A percentile compares a stretch with the other conserved stretches of the same genome.
Evolutionary conservation across 805 yeast species (phyloP).

Genomic region (Kuraishia capsulata): DNA sequence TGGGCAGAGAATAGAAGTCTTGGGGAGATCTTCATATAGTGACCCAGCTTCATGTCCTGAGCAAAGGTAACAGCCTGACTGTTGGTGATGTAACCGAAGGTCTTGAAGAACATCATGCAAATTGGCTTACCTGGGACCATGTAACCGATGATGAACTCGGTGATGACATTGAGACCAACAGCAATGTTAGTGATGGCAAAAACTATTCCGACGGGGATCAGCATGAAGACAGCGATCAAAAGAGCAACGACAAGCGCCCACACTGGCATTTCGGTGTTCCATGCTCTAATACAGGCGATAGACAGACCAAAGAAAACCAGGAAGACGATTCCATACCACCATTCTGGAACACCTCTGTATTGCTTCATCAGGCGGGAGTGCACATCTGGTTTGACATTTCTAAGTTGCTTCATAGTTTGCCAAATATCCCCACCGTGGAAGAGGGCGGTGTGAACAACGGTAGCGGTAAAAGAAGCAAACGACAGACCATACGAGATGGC

Average conservation of each 20-base stretch:
- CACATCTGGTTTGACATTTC: slow-evolving; percentile 2
- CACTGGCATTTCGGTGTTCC: slow-evolving; percentile 47
- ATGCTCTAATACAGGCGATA: slow-evolving; percentile 27
- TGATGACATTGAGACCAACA: slow-evolving; percentile 52
- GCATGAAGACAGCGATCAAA: slow-evolving; percentile 39
- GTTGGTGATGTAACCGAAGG: slow-evolving; percentile 47
- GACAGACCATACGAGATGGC: neutral
- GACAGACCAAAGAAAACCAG: slow-evolving; percentile 33
- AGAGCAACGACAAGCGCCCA: slow-evolving; percentile 56
- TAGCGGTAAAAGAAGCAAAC: slow-evolving; percentile 5
- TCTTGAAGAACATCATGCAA: slow-evolving; percentile 55
- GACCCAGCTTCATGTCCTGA: slow-evolving; percentile 53
- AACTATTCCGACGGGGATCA: slow-evolving; percentile 54
- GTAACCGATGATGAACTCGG: slow-evolving; percentile 59
- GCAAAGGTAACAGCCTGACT: slow-evolving; percentile 48
- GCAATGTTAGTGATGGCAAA: slow-evolving; percentile 53
- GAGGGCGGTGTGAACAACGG: slow-evolving; percentile 21
- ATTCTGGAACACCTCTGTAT: slow-evolving; percentile 66
- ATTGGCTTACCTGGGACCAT: slow-evolving; percentile 53
- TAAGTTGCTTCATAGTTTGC: neutral
- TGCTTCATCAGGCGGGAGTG: slow-evolving; percentile 43
- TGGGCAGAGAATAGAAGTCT: slow-evolving; percentile 47
- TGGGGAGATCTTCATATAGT: slow-evolving; percentile 58
- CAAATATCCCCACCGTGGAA: slow-evolving; percentile 10
- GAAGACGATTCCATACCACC: slow-evolving; percentile 50